A percentile compares a stretch with the other conserved stretches of the same genome.
phyloP scores from a whole-genome alignment of 192 early-diverging fungal genomes.

The Gorgonomyces haynaldii region DNA sequence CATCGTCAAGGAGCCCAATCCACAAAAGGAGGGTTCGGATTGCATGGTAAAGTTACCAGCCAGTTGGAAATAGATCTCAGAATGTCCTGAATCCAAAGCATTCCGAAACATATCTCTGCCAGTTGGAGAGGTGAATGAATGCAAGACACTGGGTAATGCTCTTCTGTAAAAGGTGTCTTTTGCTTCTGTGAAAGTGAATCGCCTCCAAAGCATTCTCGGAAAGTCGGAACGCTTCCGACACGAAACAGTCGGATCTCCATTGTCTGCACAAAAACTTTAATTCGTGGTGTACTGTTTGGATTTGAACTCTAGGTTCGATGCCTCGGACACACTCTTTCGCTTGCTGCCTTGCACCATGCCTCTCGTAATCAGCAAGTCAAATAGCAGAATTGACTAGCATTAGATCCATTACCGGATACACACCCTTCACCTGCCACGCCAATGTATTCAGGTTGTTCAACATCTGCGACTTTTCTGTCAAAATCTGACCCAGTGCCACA shows the following conservation, averaged over 20 bases:
- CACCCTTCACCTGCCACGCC: constrained; percentile 14
- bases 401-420: constrained; percentile 18
- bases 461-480: neutral
- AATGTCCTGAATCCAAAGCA: constrained; percentile 58
- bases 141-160: constrained; percentile 48
- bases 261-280: no score
- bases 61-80: constrained; percentile 78
- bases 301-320: no score
- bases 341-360: no score
- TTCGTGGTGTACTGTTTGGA: no score
- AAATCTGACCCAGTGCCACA: constrained; percentile 12
- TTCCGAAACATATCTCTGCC: constrained; percentile 74
- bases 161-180: constrained; percentile 51
- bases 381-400: no score
- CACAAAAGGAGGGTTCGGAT: constrained; percentile 79
- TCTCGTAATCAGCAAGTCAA: constrained; percentile 20
- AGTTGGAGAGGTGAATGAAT: constrained; percentile 65
- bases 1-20: constrained; percentile 81
- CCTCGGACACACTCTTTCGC: no score
- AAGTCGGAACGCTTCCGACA: no score
- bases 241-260: no score
- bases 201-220: no score
- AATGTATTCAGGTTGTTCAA: constrained; percentile 9
- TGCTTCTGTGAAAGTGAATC: no score
- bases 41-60: constrained; percentile 85